phyloP scores from a whole-genome alignment of 2,329 filamentous ascomycete species.

The Cryphonectria naterciae region DNA sequence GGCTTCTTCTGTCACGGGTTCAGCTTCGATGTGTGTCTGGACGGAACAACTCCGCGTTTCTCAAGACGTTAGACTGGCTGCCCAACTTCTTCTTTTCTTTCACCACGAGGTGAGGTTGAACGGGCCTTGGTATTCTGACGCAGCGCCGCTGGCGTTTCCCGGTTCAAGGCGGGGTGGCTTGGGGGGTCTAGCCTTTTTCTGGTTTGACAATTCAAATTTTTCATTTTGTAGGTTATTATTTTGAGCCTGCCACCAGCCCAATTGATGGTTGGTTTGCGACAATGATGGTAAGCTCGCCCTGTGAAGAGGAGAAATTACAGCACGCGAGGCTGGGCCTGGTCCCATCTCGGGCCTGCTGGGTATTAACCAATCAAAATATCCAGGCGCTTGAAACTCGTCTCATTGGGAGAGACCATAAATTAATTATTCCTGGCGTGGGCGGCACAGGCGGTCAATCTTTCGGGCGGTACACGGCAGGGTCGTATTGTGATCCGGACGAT shows the following conservation, averaged over 20 bases:
- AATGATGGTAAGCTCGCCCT: constrained; percentile 29
- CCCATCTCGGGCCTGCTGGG: constrained; percentile 11
- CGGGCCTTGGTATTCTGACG: neutral
- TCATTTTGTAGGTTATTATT: no score
- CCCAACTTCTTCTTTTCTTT: neutral
- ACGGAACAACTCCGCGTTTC: neutral
- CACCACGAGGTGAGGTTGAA: neutral
- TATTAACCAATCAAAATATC: constrained; percentile 33
- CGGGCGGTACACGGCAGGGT: neutral
- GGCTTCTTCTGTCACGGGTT: no score
- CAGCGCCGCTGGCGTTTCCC: neutral
- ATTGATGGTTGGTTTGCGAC: constrained; percentile 32
- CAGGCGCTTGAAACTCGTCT: constrained; percentile 1
- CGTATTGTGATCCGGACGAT: neutral
- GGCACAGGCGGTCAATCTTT: constrained; percentile 13
- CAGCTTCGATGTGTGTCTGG: neutral
- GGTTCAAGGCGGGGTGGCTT: neutral
- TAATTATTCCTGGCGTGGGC: neutral
- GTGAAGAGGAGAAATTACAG: constrained; percentile 9
- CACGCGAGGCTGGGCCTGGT: constrained; percentile 31
- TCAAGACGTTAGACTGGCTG: neutral
- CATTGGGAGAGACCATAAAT: constrained; percentile 32
- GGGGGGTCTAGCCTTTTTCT: constrained; percentile 35
- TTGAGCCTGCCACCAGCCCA: constrained; percentile 11
- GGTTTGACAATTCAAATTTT: constrained; percentile 40